Base-by-base conservation (phyloP, 2,329 filamentous ascomycete species). In the Apiospora sp. region DNA sequence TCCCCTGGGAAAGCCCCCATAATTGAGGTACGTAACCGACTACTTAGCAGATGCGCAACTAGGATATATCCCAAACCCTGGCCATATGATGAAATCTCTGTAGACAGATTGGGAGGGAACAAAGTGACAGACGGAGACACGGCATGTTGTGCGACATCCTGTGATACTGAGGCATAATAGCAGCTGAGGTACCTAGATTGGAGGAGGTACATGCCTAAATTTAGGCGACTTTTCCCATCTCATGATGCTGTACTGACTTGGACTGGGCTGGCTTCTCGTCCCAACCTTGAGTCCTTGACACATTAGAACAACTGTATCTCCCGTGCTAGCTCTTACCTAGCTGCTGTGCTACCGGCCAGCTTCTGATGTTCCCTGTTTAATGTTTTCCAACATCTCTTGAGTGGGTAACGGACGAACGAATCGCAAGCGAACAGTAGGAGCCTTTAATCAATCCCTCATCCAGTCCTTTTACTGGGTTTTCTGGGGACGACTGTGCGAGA, bases 61-160 rank as follows among this genome's bases (percentile, higher is more conserved):
- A 41, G 58, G 58, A 64, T 64, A 13, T 7, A 51, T 41, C 16
- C 54, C 54, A n/a, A 24, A 64, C 13, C 58, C 58, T 41, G 58
- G 58, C 41, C 41, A 41, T 34, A 64, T 64, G 58, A 64, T 64
- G 58, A 64, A 64, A 64, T 64, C 58, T 64, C 58, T 64, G 54
- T 61, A 34, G 54, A 37, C 37, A 41, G 58, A 64, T 41, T 64
- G 58, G 30, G 22, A 64, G 58, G 58, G 34, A 41, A 64, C 37
- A 64, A 24, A 64, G 34, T 64, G 58, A 64, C 58, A 64, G 34
- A 64, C 58, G 58, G 58, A 64, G 58, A 64, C 58, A 41, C 58
- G 58, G 58, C 58, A 64, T 41, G 58, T 64, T 64, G 58, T 41
- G 58, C 58, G 22, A 41, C 58, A 64, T 64, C 19, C 34, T 64